Conservation (phyloP, 257 asterid genomes). For the Nicotiana undulata region DNA sequence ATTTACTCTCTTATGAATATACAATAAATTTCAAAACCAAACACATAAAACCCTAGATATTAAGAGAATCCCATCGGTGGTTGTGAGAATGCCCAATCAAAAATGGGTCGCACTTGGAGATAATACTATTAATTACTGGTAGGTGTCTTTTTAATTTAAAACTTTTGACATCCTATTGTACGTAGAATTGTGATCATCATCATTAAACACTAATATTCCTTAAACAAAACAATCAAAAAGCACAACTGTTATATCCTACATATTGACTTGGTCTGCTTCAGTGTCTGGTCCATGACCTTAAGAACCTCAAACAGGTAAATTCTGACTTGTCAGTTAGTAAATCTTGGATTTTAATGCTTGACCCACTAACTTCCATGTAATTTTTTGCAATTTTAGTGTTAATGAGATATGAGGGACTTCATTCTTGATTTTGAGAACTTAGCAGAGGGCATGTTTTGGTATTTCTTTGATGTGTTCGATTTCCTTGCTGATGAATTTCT, state of each 20-base stretch:
- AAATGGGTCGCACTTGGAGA: no score
- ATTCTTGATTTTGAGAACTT: constrained; percentile 10
- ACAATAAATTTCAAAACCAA: no score
- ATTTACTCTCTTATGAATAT: no score
- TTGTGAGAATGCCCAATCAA: no score
- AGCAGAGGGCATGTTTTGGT: constrained; percentile 14
- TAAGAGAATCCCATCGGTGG: no score
- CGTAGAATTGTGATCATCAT: background rate
- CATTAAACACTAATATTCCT: background rate
- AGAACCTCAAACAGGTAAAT: background rate
- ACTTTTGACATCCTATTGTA: no score
- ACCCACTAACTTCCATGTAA: background rate
- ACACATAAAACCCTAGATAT: no score
- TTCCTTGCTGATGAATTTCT: constrained; percentile 7
- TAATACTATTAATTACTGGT: no score
- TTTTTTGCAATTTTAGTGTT: background rate
- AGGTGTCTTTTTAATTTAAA: no score
- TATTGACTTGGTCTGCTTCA: background rate
- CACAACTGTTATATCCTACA: background rate
- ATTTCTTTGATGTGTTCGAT: constrained; percentile 6
- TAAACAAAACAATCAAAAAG: no score
- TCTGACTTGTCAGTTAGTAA: background rate
- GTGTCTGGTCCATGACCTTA: background rate
- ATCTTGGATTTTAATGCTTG: background rate
- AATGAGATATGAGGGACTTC: background rate